A percentile compares a stretch with the other conserved stretches of the same genome.
Conservation (phyloP, 2,329 filamentous ascomycete species). For the Phaeomoniella chlamydospora region DNA sequence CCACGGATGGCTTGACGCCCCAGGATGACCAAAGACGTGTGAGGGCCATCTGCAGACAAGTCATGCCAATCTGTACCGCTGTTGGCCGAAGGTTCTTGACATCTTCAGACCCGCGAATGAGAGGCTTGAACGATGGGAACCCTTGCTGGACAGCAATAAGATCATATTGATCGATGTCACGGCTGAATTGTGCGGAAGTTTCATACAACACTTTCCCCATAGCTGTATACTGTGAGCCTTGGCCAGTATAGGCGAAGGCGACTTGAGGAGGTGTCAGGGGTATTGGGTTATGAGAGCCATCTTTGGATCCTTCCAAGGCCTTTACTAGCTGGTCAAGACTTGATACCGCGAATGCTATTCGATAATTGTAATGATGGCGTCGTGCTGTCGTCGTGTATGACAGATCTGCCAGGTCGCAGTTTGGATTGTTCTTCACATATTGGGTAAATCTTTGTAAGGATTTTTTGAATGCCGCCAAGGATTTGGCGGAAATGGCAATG, state of each 20-base stretch:
- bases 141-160: constrained; percentile 17
- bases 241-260: constrained; percentile 23
- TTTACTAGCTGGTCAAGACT: constrained; percentile 15
- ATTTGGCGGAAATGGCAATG: constrained; percentile 46
- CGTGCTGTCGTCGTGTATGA: constrained; percentile 55
- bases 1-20: constrained; percentile 21
- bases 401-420: constrained; percentile 37
- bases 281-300: constrained; percentile 14
- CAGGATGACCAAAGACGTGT: constrained; percentile 19
- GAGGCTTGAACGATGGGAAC: constrained; percentile 20
- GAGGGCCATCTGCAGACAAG: constrained; percentile 24
- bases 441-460: constrained; percentile 42
- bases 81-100: constrained; percentile 17
- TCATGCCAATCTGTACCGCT: constrained; percentile 21
- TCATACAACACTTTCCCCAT: constrained; percentile 22
- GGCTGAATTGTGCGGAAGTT: constrained; percentile 15
- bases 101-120: constrained; percentile 18
- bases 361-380: constrained; percentile 26
- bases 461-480: constrained; percentile 27
- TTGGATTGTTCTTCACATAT: constrained; percentile 40
- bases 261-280: constrained; percentile 15
- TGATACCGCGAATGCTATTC: constrained; percentile 17
- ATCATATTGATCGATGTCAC: constrained; percentile 17
- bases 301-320: constrained; percentile 12
- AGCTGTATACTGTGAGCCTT: constrained; percentile 21